Evolutionary conservation across 352 stramenopile species (phyloP), one percentile per base, ranked within the genome.

Genomic region (Phytophthora tentaculata): DNA sequence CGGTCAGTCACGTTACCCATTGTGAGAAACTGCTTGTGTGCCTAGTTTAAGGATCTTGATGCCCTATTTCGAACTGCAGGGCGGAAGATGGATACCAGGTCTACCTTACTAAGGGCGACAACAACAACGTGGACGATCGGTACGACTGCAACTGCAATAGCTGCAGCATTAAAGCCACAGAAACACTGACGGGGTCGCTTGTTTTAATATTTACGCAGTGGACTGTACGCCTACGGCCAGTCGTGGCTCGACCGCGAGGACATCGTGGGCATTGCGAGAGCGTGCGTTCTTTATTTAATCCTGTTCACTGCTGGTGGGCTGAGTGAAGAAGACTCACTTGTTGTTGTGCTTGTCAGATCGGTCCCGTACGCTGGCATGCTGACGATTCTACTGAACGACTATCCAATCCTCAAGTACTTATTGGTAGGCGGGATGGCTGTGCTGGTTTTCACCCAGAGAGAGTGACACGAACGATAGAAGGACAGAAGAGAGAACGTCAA

Each of bases 361-460:
- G 83, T 99, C 58, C 95, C 97, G 50, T 99, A 99, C 86, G 93
- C 98, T 1, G 97, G 97, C 8, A 99, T 99, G 96, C 93, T 99
- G 10, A 99, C 98, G 10, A 99, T 99, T 76, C 87, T 99, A 32
- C 80, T 99, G 53, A 99, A 99, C 82, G 97, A 99, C 83, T 99
- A 99, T 84, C 97, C 97, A 17, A 87, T 97, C 58, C 83, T 99
- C 63, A 99, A 99, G 84, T 90, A 88, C 54, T 44, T 92, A 44
- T 62, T 93, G 50, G 83, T 96, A 35, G 88, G 84, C 16, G 79
- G 84, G 44, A 94, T 96, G 84, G 88, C 72, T 5, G 65, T 96
- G 45, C 69, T 96, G 10, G 88, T 92, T 22, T 89, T 96, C 62
- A 96, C 86, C 8, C 86, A 94, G 55, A 76, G 86, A 61, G 88